Conservation (phyloP, 1,284 basidiomycete genomes). For the Blastosporella zonata region DNA sequence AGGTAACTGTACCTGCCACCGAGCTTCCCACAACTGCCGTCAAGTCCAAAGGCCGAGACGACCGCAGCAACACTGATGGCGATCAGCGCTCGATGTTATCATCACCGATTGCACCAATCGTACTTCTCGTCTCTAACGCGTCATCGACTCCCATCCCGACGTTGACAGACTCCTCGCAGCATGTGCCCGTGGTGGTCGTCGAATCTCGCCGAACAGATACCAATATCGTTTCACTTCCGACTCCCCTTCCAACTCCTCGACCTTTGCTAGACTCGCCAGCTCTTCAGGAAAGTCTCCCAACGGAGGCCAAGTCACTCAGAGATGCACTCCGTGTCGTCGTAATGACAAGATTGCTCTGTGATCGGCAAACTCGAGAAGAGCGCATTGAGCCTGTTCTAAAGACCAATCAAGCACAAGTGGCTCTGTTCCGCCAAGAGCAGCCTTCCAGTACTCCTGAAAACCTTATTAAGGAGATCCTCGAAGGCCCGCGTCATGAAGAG, state of each 20-base stretch:
- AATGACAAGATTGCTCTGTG: constrained; percentile 54
- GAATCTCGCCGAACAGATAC: background rate
- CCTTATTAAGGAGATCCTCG: constrained; percentile 46
- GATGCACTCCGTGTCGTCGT: constrained; percentile 63
- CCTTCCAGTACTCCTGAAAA: constrained; percentile 37
- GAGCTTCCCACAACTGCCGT: background rate
- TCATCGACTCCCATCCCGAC: background rate
- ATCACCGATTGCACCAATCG: background rate
- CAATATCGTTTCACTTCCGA: constrained; percentile 8
- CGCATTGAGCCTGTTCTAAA: constrained; percentile 59
- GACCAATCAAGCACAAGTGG: constrained; percentile 51
- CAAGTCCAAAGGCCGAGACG: background rate
- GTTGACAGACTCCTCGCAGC: background rate
- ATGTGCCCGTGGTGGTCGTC: background rate
- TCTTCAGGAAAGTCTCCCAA: constrained; percentile 34
- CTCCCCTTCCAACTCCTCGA: constrained; percentile 11
- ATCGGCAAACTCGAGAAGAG: constrained; percentile 58
- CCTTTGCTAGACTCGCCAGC: constrained; percentile 4
- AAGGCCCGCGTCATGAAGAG: constrained; percentile 32
- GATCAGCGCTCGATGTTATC: background rate
- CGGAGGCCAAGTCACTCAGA: constrained; percentile 42
- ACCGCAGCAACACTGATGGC: background rate
- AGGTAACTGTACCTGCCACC: background rate
- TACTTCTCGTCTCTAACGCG: background rate
- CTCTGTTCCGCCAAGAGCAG: constrained; percentile 24